Evolutionary conservation across 1,139 yeast genomes (phyloP), one percentile per base, ranked within the genome.

Genomic region (Protomyces pachydermus): DNA sequence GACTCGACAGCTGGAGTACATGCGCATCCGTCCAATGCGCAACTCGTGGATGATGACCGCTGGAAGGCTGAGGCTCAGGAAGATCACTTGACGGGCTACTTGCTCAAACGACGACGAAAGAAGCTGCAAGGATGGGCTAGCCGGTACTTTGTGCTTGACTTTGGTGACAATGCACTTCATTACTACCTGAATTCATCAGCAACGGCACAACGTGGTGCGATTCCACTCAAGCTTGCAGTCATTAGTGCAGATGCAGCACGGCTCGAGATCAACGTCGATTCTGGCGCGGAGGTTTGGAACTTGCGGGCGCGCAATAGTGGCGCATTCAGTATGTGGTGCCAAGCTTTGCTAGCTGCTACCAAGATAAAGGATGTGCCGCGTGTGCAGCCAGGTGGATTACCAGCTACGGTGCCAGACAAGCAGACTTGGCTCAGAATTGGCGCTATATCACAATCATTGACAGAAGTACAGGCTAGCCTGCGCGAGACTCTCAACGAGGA

Each of bases 271-370:
- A 86, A 87, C 62, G 82, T 93, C 68, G 98, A 93, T 74, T 90
- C 97, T 0, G 98, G 98, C 1, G 86, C 93, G 85, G 98, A 93
- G 73, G 85, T 89, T 16, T 93, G 98, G 98, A 85, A 84, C 58
- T 78, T 93, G 68, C 88, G 87, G 70, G 89, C 97, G 0, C 76
- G 81, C 54, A 84, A 81, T 65, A 75, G 75, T 16, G 78, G 80
- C 3, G 93, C 88, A 69, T 93, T 91, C 80, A 81, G 83, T 54
- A 80, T 84, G 9, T 93, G 98, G 98, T 83, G 88, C 9, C 81
- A 84, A 58, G 96, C 96, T 0, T 81, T 91, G 69, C 84, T 85
- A 4, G 61, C 45, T 6, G 54, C 54, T n/a, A 34, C 37, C 0
- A 42, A 42, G 18, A 18, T 10, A 1, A n/a, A 18, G 18, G 52